A percentile compares a stretch with the other conserved stretches of the same genome.
These are phyloP conservation scores for Dissophora globulifera DNA, from an alignment of 192 early-diverging fungal species.

Conservation along the genomic window DNA sequence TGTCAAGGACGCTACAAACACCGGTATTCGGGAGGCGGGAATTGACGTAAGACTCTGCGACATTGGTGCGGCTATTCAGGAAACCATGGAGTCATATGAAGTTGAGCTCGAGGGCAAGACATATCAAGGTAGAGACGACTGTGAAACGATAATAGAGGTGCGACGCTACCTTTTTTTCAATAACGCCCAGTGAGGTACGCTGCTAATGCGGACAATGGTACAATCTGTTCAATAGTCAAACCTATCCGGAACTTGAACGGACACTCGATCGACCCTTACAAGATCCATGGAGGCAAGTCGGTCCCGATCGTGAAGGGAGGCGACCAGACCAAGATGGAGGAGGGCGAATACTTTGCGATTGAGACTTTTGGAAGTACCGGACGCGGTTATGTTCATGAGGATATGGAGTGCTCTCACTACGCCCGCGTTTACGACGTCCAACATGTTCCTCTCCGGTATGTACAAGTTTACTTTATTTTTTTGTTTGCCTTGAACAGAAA, in stretches of 20 bases:
- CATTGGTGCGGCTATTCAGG: conserved; percentile 95
- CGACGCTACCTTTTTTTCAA: too few relatives aligned
- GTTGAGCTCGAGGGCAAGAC: conserved; percentile 94
- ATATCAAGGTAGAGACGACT: conserved; percentile 78
- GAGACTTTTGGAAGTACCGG: conserved; percentile 99
- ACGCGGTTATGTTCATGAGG: conserved; percentile 87
- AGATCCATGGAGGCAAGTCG: conserved; percentile 94
- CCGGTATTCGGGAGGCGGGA: conserved; percentile 93
- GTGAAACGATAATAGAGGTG: too few relatives aligned
- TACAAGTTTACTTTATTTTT: neutral
- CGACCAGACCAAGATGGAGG: conserved; percentile 96
- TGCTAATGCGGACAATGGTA: neutral
- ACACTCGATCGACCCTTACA: conserved; percentile 92
- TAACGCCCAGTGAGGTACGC: too few relatives aligned
- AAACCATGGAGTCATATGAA: conserved; percentile 99
- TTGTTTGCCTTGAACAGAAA: too few relatives aligned
- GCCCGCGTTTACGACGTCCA: conserved; percentile 68
- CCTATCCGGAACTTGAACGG: conserved; percentile 97
- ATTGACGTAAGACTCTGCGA: conserved; percentile 96
- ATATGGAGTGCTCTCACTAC: conserved; percentile 94
- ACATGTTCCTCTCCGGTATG: conserved; percentile 74
- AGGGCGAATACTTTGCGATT: conserved; percentile 94
- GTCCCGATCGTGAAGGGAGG: conserved; percentile 93
- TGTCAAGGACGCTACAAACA: conserved; percentile 95
- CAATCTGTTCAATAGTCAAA: conserved; percentile 71